Conservation (phyloP, 139 green algal species). For the Tetratostichococcus sp. region DNA sequence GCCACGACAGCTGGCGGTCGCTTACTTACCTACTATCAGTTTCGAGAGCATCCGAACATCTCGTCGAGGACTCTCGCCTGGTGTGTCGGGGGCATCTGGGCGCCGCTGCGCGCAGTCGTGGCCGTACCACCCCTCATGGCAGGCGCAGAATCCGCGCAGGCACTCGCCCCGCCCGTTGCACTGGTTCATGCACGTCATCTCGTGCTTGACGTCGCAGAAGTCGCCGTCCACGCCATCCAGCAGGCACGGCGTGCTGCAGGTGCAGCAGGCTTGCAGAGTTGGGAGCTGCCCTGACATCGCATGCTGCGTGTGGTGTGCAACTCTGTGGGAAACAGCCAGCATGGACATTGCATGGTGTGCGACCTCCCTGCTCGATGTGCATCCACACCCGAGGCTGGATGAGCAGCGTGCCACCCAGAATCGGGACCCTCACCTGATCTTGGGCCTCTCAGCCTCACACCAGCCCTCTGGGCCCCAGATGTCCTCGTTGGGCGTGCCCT, state of each 20-base stretch:
- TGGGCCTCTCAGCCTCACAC: constrained; percentile 36
- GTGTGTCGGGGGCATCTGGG: background rate
- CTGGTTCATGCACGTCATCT: constrained; percentile 47
- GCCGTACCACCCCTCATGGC: constrained; percentile 44
- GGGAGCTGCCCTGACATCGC: too few relatives aligned
- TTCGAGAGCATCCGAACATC: too few relatives aligned
- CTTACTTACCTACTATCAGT: too few relatives aligned
- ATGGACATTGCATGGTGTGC: too few relatives aligned
- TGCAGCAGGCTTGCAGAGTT: background rate
- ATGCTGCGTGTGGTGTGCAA: too few relatives aligned
- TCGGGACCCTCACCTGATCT: background rate
- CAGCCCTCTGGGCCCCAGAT: constrained; percentile 42
- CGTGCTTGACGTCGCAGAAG: constrained; percentile 22
- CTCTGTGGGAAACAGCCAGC: too few relatives aligned
- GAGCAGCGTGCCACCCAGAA: too few relatives aligned
- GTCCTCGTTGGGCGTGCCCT: constrained; percentile 10
- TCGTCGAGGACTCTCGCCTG: too few relatives aligned
- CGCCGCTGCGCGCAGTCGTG: constrained; percentile 42
- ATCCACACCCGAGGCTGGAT: too few relatives aligned
- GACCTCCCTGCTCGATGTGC: too few relatives aligned
- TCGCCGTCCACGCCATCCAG: constrained; percentile 20
- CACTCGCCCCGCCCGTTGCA: constrained; percentile 49
- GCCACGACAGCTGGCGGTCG: too few relatives aligned
- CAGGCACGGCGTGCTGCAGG: constrained; percentile 15
- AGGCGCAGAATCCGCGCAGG: constrained; percentile 52